These are phyloP conservation scores for Glutinoglossum americanum DNA, from an alignment of 495 filamentous ascomycete species.

Conservation along the genomic window DNA sequence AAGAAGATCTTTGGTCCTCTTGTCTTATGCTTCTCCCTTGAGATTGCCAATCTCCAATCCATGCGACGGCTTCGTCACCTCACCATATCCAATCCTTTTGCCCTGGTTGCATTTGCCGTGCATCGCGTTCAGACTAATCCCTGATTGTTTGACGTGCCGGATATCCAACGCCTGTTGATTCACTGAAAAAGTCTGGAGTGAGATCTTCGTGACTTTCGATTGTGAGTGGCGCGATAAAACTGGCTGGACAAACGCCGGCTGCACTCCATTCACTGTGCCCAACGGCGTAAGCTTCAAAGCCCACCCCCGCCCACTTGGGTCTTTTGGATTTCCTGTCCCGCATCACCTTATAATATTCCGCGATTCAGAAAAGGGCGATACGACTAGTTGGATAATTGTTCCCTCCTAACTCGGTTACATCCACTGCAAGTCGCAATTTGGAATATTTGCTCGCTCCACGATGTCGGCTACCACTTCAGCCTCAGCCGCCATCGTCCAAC, in stretches of 20 bases:
- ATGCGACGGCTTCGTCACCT: not conserved
- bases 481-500: constrained; percentile 23
- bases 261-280: not conserved
- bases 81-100: not conserved
- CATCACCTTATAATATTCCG: not conserved
- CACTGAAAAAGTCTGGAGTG: not conserved
- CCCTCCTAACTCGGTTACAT: not conserved
- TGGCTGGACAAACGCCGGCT: not conserved
- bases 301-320: not conserved
- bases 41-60: not conserved
- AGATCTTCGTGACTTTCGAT: not conserved
- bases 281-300: not conserved
- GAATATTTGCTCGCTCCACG: constrained; percentile 9
- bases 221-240: not conserved
- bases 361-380: not conserved
- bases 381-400: not conserved
- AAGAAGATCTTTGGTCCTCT: not conserved
- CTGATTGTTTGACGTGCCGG: not conserved
- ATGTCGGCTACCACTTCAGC: constrained; percentile 32
- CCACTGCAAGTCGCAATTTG: not conserved
- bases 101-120: not conserved
- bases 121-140: not conserved
- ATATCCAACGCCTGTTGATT: not conserved
- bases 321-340: not conserved
- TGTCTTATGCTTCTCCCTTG: not conserved